Conservation (phyloP, 495 filamentous ascomycete species). For the Tetracladium setigerum region DNA sequence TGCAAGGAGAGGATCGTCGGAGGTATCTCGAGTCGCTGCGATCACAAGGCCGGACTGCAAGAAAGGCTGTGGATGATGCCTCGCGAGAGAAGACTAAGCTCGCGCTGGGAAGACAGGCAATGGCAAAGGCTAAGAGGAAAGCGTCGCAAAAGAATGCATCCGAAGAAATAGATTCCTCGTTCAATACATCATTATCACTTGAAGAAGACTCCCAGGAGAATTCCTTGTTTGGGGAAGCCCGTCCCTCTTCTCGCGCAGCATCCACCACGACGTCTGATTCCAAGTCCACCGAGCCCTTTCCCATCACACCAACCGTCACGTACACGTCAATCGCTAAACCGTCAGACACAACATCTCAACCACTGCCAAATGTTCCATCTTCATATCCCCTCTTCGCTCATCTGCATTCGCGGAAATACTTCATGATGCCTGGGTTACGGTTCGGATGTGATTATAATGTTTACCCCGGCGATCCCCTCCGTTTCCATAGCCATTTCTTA, state of each 20-base stretch:
- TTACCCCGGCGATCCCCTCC: slow-evolving; percentile 89
- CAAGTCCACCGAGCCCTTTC: slow-evolving; percentile 14
- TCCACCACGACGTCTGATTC: slow-evolving; percentile 1
- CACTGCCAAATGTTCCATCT: slow-evolving; percentile 22
- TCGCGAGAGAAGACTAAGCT: slow-evolving; percentile 7
- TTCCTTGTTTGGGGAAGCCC: slow-evolving; percentile 13
- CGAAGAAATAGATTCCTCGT: slow-evolving; percentile 25
- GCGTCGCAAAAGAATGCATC: slow-evolving; percentile 1
- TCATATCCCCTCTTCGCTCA: slow-evolving; percentile 53
- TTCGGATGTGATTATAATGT: slow-evolving; percentile 93
- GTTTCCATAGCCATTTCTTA: slow-evolving; percentile 92
- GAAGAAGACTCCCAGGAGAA: slow-evolving; percentile 9
- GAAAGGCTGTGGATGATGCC: slow-evolving; percentile 5
- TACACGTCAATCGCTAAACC: slow-evolving; percentile 12
- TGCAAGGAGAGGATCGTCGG: slow-evolving; percentile 14
- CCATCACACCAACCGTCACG: slow-evolving; percentile 18
- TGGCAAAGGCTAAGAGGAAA: slow-evolving; percentile 5
- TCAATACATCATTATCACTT: slow-evolving; percentile 16
- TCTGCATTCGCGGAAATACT: slow-evolving; percentile 75
- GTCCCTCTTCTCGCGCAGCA: slow-evolving; percentile 7
- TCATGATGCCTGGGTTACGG: slow-evolving; percentile 80
- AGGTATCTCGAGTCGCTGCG: slow-evolving; percentile 20
- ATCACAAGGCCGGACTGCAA: slow-evolving; percentile 17
- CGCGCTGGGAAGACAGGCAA: slow-evolving; percentile 8
- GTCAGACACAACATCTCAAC: slow-evolving; percentile 22